Conservation (phyloP, 495 filamentous ascomycete genomes). For the Stereocaulon alpinum region DNA sequence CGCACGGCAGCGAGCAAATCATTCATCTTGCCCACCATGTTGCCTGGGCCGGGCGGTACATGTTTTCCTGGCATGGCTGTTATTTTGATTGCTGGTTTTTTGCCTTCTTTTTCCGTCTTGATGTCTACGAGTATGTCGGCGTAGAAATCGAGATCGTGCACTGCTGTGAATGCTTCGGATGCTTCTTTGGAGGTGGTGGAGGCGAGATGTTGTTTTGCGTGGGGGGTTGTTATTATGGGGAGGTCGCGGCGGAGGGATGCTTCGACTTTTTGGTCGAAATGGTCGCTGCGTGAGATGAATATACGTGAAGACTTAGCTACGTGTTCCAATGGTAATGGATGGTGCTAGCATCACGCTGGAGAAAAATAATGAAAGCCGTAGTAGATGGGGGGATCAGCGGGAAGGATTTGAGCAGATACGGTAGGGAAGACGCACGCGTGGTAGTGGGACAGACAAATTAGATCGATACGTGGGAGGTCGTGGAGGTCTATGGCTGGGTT, state of each 20-base stretch:
- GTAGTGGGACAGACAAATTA: slow-evolving; percentile 55
- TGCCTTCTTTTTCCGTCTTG: slow-evolving; percentile 15
- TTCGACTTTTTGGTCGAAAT: slow-evolving; percentile 56
- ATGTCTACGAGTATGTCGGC: slow-evolving; percentile 43
- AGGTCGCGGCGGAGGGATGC: slow-evolving; percentile 44
- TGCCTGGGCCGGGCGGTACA: slow-evolving; percentile 42
- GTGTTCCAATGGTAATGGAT: too few relatives aligned
- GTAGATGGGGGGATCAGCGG: too few relatives aligned
- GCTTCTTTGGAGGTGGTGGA: slow-evolving; percentile 28
- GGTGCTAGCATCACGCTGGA: too few relatives aligned
- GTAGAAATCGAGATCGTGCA: slow-evolving; percentile 46
- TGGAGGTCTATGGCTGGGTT: slow-evolving; percentile 53
- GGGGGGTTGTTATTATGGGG: slow-evolving; percentile 55
- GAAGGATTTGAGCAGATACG: too few relatives aligned
- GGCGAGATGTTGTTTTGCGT: slow-evolving; percentile 48
- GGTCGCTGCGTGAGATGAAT: slow-evolving; percentile 33
- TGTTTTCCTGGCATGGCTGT: slow-evolving; percentile 65
- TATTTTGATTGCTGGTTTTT: slow-evolving; percentile 40
- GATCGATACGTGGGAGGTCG: slow-evolving; percentile 50
- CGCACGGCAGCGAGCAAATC: slow-evolving; percentile 48
- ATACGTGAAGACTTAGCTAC: too few relatives aligned
- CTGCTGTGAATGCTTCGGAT: slow-evolving; percentile 41
- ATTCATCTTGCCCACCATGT: slow-evolving; percentile 38
- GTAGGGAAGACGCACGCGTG: slow-evolving; percentile 43
- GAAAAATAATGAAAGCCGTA: too few relatives aligned